These are phyloP conservation scores for Purshia tridentata DNA, from an alignment of 306 rosid species.

Conservation along the genomic window DNA sequence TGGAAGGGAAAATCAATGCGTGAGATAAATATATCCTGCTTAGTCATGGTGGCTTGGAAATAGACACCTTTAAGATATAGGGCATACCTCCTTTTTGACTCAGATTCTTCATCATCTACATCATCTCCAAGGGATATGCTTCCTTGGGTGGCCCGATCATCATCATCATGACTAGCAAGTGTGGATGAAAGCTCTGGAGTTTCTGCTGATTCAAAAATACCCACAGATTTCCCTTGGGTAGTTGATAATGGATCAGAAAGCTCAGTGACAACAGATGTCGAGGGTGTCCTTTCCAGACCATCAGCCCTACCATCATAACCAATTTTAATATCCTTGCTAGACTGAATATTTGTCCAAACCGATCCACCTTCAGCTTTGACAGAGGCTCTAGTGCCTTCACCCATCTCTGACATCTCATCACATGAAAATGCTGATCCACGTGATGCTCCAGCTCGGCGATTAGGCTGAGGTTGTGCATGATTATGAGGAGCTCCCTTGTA, in stretches of 20 bases:
- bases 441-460: conserved; percentile 46
- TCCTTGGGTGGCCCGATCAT: conserved; percentile 54
- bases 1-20: conserved; percentile 37
- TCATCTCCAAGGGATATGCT: conserved; percentile 43
- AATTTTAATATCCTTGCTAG: conserved; percentile 39
- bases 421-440: conserved; percentile 37
- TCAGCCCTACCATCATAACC: conserved; percentile 50
- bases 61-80: conserved; percentile 7
- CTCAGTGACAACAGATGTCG: conserved; percentile 55
- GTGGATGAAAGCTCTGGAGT: conserved; percentile 70
- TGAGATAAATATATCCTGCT: conserved; percentile 4
- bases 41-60: conserved; percentile 2
- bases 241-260: conserved; percentile 52
- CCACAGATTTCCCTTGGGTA: conserved; percentile 42
- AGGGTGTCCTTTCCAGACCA: conserved; percentile 63
- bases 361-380: conserved; percentile 48
- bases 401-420: conserved; percentile 52
- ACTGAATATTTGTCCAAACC: conserved; percentile 50
- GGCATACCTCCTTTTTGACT: conserved; percentile 65
- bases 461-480: conserved; percentile 62
- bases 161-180: conserved; percentile 53
- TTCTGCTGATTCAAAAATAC: conserved; percentile 49
- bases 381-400: conserved; percentile 46
- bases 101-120: conserved; percentile 60
- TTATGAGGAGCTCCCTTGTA: conserved; percentile 83